phyloP scores from a whole-genome alignment of 257 asterid genomes.

The Ophiorrhiza pumila region DNA sequence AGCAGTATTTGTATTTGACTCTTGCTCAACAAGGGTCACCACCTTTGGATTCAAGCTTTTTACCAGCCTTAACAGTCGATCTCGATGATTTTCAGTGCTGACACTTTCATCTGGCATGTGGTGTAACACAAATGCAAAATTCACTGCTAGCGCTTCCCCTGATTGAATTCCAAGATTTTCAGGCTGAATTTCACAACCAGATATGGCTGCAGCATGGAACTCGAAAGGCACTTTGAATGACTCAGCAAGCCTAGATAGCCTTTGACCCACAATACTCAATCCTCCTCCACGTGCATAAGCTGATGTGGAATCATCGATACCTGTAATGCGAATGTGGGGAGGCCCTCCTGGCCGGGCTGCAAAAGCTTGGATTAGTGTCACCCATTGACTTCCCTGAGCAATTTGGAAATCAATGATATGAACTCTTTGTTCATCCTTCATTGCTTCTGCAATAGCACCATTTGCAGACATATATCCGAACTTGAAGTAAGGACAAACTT shows the following conservation, averaged over 20 bases:
- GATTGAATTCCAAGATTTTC: conserved; percentile 43
- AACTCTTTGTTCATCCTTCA: conserved; percentile 61
- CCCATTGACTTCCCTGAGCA: conserved; percentile 90
- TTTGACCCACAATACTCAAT: conserved; percentile 56
- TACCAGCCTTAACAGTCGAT: conserved; percentile 64
- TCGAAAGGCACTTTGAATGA: conserved; percentile 70
- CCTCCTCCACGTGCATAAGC: conserved; percentile 87
- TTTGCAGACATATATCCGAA: conserved; percentile 91
- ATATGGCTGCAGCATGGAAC: conserved; percentile 47
- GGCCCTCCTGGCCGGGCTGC: conserved; percentile 81
- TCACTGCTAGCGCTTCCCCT: conserved; percentile 73
- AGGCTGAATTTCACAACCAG: conserved; percentile 33
- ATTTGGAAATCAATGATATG: conserved; percentile 83
- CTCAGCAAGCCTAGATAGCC: conserved; percentile 65
- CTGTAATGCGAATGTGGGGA: conserved; percentile 75
- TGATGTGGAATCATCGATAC: conserved; percentile 62
- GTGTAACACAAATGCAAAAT: conserved; percentile 75
- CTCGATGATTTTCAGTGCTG: conserved; percentile 69
- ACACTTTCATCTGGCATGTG: conserved; percentile 83
- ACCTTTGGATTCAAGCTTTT: conserved; percentile 64
- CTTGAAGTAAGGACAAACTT: conserved; percentile 80
- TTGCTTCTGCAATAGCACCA: conserved; percentile 90
- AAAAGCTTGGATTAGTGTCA: conserved; percentile 75
- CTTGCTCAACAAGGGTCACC: conserved; percentile 88
- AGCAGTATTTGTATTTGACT: conserved; percentile 76